Evolutionary conservation across 1,139 yeast genomes (phyloP).

Genomic region (Meyerozyma elateridarum): DNA sequence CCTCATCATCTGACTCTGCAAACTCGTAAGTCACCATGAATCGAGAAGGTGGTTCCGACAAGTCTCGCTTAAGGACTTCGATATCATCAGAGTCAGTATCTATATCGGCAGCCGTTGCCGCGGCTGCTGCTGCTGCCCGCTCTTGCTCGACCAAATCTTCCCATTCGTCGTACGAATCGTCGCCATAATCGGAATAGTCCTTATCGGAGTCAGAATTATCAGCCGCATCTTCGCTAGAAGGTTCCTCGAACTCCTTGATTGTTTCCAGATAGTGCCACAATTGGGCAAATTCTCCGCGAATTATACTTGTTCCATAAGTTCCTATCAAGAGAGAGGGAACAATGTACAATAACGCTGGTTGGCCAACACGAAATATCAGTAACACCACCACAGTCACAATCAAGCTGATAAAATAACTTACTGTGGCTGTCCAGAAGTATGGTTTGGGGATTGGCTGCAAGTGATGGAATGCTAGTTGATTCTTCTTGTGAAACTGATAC

Average conservation of each 20-base stretch:
- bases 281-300: slow-evolving; percentile 35
- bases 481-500: slow-evolving; percentile 26
- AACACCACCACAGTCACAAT: slow-evolving; percentile 37
- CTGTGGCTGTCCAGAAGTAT: slow-evolving; percentile 40
- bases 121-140: slow-evolving; percentile 16
- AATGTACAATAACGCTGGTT: slow-evolving; percentile 64
- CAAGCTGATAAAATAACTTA: slow-evolving; percentile 45
- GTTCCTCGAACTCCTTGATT: slow-evolving; percentile 14
- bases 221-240: slow-evolving; percentile 21
- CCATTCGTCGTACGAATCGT: slow-evolving; percentile 19
- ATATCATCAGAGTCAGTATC: slow-evolving; percentile 13
- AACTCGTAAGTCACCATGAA: slow-evolving; percentile 11
- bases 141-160: slow-evolving; percentile 18
- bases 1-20: slow-evolving; percentile 20
- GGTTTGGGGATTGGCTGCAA: slow-evolving; percentile 34
- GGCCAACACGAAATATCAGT: slow-evolving; percentile 41
- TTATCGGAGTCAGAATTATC: slow-evolving; percentile 10
- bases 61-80: slow-evolving; percentile 7
- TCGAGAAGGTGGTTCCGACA: slow-evolving; percentile 6
- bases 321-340: slow-evolving; percentile 48
- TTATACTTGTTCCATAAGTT: slow-evolving; percentile 23
- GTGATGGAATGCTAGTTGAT: slow-evolving; percentile 33
- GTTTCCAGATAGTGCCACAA: slow-evolving; percentile 29
- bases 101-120: slow-evolving; percentile 11
- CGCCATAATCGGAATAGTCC: slow-evolving; percentile 14